These are phyloP conservation scores for Rhynchospora breviuscula DNA, from an alignment of 176 grass and related monocot species.

Conservation along the genomic window DNA sequence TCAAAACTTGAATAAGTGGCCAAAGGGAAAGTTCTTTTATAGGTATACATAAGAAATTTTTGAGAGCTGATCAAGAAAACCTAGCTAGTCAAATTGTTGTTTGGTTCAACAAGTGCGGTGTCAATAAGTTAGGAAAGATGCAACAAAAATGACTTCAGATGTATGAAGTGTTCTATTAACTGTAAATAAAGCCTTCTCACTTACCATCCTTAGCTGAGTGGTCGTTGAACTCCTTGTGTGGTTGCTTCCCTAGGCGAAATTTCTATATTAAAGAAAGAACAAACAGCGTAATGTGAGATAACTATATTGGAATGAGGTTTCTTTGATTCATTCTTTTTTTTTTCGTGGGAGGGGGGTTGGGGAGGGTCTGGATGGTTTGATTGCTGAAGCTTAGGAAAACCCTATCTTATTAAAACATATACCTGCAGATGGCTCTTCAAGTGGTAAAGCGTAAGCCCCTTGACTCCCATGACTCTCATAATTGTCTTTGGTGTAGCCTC, in stretches of 20 bases:
- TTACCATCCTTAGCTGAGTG: slow-evolving; percentile 73
- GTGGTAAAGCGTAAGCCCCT: slow-evolving; percentile 92
- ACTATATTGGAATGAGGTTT: background rate
- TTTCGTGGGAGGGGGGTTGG: background rate
- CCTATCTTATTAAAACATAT: slow-evolving; percentile 11
- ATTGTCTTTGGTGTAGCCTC: slow-evolving; percentile 98
- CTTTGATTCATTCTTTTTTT: background rate
- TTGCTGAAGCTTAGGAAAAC: background rate
- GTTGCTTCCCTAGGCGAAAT: slow-evolving; percentile 97
- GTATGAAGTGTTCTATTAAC: background rate
- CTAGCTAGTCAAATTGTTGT: background rate
- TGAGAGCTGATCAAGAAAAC: background rate
- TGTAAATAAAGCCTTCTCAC: background rate
- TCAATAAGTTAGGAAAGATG: background rate
- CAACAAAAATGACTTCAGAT: background rate
- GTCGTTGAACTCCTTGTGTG: slow-evolving; percentile 84
- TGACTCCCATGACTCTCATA: slow-evolving; percentile 99
- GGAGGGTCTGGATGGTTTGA: background rate
- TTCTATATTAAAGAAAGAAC: slow-evolving; percentile 47
- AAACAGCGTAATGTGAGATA: slow-evolving; percentile 1
- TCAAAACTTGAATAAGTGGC: background rate
- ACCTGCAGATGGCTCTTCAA: slow-evolving; percentile 99
- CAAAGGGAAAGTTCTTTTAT: background rate
- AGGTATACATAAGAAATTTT: background rate
- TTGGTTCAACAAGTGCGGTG: background rate